Percentiles rank a stretch among this genome's conserved stretches.
Conservation (phyloP, 345 rosid species). For the Salix koriyanagi region DNA sequence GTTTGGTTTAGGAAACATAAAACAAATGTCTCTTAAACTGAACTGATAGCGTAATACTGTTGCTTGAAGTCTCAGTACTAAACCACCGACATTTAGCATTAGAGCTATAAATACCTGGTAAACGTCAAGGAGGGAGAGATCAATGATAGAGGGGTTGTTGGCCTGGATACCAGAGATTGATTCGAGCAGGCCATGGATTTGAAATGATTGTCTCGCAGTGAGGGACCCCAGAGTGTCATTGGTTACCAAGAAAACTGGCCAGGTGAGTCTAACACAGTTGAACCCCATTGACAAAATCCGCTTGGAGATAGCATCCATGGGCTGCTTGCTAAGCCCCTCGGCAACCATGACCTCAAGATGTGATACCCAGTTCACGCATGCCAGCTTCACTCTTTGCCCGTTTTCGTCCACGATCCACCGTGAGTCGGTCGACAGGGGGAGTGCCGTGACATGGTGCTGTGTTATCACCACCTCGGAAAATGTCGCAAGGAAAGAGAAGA, state of each 20-base stretch:
- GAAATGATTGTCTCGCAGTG: slow-evolving; percentile 49
- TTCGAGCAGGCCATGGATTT: slow-evolving; percentile 52
- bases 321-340: slow-evolving; percentile 42
- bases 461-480: not conserved
- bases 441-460: slow-evolving; percentile 2
- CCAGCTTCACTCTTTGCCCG: slow-evolving; percentile 30
- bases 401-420: slow-evolving; percentile 32
- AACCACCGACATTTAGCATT: not conserved
- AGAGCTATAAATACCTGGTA: slow-evolving; percentile 48
- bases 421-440: slow-evolving; percentile 24
- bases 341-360: slow-evolving; percentile 37
- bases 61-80: not conserved
- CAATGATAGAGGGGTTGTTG: slow-evolving; percentile 78
- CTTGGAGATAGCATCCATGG: slow-evolving; percentile 25
- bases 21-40: not conserved
- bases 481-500: not conserved
- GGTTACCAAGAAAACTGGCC: slow-evolving; percentile 37
- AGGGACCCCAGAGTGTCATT: slow-evolving; percentile 21
- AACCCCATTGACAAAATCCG: slow-evolving; percentile 32
- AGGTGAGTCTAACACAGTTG: slow-evolving; percentile 41
- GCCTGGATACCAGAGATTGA: slow-evolving; percentile 61
- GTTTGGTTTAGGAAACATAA: too few species aligned
- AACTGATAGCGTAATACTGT: not conserved
- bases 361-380: slow-evolving; percentile 37
- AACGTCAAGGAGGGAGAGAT: slow-evolving; percentile 70